Evolutionary conservation across 192 early-diverging fungal species (phyloP), one percentile per base, ranked within the genome.

Genomic region (Gamsiella multidivaricata): DNA sequence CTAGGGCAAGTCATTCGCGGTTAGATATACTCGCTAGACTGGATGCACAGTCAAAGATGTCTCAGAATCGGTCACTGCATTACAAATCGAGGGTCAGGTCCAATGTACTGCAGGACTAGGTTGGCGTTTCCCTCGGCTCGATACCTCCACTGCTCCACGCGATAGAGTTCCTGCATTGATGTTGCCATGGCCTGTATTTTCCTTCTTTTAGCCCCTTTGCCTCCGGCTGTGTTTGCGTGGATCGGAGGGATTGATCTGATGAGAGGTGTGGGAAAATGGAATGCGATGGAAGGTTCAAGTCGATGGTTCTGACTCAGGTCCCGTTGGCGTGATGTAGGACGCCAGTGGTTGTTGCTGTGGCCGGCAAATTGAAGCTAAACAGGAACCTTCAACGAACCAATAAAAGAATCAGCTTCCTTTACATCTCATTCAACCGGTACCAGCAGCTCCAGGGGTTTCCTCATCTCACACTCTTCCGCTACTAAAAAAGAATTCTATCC

Each of bases 81-180:
- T 73, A 85, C 82, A 31, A 71, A 81, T 37, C 45, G 49, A 3
- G 79, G 42, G 37, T 86, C 62, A 20, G 45, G 31, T 5, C 91
- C 89, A 41, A 54, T 57, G 62, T 89, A 90, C 8, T 85, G 46
- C 22, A 94, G 80, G 23, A 90, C 84, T 9, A 92, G 73, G 72
- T 91, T 93, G 26, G 82, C 84, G 78, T 94, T 94, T 33, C 93
- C 93, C 61, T 94, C 93, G 41, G 84, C 86, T 42, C 84, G 83
- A 82, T 92, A 94, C 18, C 45, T 23, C 93, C 93, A 94, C 10
- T 85, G 64, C 23, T 25, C 34, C 1, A 83, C 67, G 22, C 60
- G 17, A 57, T 69, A 81, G 37, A 84, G 73, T 53, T 81, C 71
- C 1, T 56, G 46, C 26, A 75, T n/a, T n/a, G n/a, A 29, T n/a